These are phyloP conservation scores for Candida glucosophila DNA, from an alignment of 1,139 yeast species.

Conservation along the genomic window DNA sequence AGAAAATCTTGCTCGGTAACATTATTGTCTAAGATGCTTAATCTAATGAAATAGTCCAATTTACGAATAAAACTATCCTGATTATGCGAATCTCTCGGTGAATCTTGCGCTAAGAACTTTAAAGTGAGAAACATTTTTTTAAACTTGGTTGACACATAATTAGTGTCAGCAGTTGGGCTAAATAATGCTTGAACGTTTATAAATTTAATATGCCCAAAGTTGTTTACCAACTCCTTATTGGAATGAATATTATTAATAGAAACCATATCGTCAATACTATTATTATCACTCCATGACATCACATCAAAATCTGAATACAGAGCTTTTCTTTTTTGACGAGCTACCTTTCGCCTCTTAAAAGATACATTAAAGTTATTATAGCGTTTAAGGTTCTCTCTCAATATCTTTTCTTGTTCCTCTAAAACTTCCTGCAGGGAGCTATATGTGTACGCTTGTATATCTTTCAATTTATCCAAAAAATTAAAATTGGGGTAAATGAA, in stretches of 20 bases:
- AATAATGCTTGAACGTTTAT: constrained; percentile 10
- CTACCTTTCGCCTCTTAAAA: constrained; percentile 5
- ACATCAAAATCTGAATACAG: constrained; percentile 8
- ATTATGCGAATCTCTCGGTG: constrained; percentile 1
- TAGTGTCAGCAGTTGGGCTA: constrained; percentile 3
- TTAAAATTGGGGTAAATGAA: constrained; percentile 10
- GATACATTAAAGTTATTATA: constrained; percentile 9
- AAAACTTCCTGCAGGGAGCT: constrained; percentile 1
- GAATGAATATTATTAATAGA: constrained; percentile 14
- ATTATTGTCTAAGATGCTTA: constrained; percentile 12
- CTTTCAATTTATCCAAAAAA: constrained; percentile 7
- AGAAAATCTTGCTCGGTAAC: constrained; percentile 7
- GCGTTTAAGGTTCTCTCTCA: constrained; percentile 6
- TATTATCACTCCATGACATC: constrained; percentile 4
- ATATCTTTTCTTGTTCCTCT: constrained; percentile 1
- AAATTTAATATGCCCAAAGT: constrained; percentile 9
- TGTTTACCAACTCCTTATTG: constrained; percentile 10
- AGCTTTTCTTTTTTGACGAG: constrained; percentile 2
- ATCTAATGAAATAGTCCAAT: constrained; percentile 11
- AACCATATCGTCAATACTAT: constrained; percentile 1
- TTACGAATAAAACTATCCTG: constrained; percentile 3
- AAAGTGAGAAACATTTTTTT: constrained; percentile 5
- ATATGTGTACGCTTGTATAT: constrained; percentile 2
- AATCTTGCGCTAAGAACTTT: constrained; percentile 3
- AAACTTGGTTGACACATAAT: constrained; percentile 3